phyloP scores from a whole-genome alignment of 768 basidiomycete species.

The Hypholoma sublateritium region DNA sequence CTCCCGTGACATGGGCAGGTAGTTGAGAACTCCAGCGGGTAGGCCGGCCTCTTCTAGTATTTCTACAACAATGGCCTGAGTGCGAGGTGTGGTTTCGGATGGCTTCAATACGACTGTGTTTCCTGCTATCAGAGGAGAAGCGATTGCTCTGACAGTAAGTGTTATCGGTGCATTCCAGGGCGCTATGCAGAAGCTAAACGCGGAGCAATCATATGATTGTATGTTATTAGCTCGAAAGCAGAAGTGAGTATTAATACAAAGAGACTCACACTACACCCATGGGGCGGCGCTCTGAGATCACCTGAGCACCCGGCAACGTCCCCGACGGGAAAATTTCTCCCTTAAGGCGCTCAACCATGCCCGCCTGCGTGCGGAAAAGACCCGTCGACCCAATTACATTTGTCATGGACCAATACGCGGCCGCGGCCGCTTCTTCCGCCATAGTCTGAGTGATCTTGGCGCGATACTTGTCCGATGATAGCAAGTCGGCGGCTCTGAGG shows the following conservation, averaged over 20 bases:
- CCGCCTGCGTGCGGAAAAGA: conserved; percentile 32
- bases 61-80: conserved; percentile 45
- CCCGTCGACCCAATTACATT: conserved; percentile 25
- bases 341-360: conserved; percentile 34
- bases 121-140: conserved; percentile 50
- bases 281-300: conserved; percentile 45
- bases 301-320: conserved; percentile 40
- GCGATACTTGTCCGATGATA: conserved; percentile 41
- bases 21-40: conserved; percentile 59
- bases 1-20: conserved; percentile 45
- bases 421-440: conserved; percentile 40
- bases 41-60: conserved; percentile 58
- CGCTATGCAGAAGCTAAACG: conserved; percentile 46
- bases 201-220: not conserved
- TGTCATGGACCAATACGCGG: conserved; percentile 23
- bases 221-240: not conserved
- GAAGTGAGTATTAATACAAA: no score
- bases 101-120: conserved; percentile 56
- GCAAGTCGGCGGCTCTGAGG: conserved; percentile 46
- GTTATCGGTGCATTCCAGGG: conserved; percentile 57
- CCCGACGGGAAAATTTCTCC: conserved; percentile 45
- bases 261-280: conserved; percentile 50
- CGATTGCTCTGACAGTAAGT: conserved; percentile 44
- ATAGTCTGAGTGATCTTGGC: conserved; percentile 29
- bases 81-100: conserved; percentile 50